A percentile compares a stretch with the other conserved stretches of the same genome.
These are phyloP conservation scores for Penicillium sp. DNA, from an alignment of 2,329 filamentous ascomycete genomes.

Conservation along the genomic window DNA sequence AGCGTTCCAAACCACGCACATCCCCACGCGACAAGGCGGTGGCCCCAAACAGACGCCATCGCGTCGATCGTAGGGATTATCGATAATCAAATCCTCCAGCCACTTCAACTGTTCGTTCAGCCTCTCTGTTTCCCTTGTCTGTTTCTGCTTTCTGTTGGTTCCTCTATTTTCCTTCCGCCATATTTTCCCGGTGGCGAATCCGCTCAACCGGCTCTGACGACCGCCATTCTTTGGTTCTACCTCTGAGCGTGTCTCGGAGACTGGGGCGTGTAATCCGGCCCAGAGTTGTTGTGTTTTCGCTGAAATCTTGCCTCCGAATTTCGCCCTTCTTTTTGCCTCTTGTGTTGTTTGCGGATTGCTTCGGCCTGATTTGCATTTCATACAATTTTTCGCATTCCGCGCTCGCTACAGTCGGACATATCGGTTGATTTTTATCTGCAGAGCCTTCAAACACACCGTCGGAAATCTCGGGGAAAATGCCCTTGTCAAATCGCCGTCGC, in stretches of 20 bases:
- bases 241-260: conserved; percentile 21
- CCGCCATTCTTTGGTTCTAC: conserved; percentile 30
- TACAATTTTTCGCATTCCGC: conserved; percentile 5
- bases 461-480: conserved; percentile 29
- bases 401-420: neutral
- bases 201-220: conserved; percentile 16
- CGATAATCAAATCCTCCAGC: conserved; percentile 26
- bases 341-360: conserved; percentile 9
- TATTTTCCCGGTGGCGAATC: conserved; percentile 30
- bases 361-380: conserved; percentile 4
- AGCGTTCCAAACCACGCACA: conserved; percentile 10
- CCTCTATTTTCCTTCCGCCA: conserved; percentile 3
- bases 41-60: conserved; percentile 28
- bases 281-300: conserved; percentile 21
- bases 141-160: conserved; percentile 1
- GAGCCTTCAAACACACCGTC: neutral
- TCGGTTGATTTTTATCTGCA: neutral
- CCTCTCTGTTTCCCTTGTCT: conserved; percentile 4
- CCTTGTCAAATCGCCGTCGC: conserved; percentile 42
- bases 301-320: conserved; percentile 12
- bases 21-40: conserved; percentile 28
- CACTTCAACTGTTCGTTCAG: conserved; percentile 7
- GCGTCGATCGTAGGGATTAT: conserved; percentile 28
- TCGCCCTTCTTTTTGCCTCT: conserved; percentile 5
- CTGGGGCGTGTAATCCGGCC: conserved; percentile 24